Evolutionary conservation across 2,329 filamentous ascomycete species (phyloP).

Genomic region (Diplodia corticola): DNA sequence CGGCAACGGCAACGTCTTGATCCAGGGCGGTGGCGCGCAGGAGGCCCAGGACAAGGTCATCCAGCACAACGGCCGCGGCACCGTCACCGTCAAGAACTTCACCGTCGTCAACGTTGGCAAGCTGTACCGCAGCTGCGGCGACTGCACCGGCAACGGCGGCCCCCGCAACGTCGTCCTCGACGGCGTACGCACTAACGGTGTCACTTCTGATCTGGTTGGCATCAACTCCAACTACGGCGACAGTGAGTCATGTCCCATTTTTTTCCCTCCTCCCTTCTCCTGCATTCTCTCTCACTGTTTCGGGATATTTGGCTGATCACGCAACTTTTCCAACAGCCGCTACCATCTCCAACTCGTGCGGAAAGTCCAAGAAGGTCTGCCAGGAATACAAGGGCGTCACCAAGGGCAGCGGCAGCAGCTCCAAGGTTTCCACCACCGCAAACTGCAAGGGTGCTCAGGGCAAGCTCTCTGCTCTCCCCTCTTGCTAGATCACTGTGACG

Average conservation of each 20-base stretch:
- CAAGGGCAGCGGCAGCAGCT: conserved; percentile 6
- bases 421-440: conserved; percentile 6
- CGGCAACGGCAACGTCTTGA: conserved; percentile 31
- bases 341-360: conserved; percentile 44
- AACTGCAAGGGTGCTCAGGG: conserved; percentile 23
- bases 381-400: conserved; percentile 28
- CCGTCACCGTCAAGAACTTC: conserved; percentile 36
- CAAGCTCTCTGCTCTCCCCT: conserved; percentile 27
- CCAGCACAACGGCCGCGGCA: conserved; percentile 37
- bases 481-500: conserved; percentile 20
- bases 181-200: conserved; percentile 32
- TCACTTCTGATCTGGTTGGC: conserved; percentile 29
- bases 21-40: conserved; percentile 30
- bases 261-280: no score
- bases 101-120: conserved; percentile 33
- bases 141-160: conserved; percentile 33
- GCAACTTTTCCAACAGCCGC: conserved; percentile 29
- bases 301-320: not conserved
- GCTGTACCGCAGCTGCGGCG: conserved; percentile 35
- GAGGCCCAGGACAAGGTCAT: conserved; percentile 35
- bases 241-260: conserved; percentile 22
- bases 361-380: conserved; percentile 28
- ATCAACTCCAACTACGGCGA: conserved; percentile 54
- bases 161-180: conserved; percentile 44
- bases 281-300: no score